Evolutionary conservation across 1,284 basidiomycete species (phyloP), one percentile per base, ranked within the genome.

Genomic region (Trametes pubescens): DNA sequence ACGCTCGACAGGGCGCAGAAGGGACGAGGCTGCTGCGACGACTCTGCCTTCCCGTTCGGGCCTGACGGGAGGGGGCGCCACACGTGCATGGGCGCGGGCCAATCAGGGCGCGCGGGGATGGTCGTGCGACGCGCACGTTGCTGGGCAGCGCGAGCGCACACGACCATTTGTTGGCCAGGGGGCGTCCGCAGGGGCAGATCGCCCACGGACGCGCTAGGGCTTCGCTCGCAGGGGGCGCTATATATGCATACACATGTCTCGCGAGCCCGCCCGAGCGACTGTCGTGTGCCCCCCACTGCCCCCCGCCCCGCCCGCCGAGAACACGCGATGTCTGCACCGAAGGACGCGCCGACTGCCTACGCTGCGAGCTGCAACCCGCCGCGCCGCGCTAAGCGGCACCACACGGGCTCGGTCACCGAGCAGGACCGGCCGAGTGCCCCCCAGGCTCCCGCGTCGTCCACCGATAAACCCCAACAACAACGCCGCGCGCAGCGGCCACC

Each of bases 291-390:
- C 64, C 62, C 34, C 64, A 13, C 48, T 26, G 43, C 62, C 58
- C 48, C 51, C 37, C 52, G 26, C 38, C 26, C 59, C 44, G 40
- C 56, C 49, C 47, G 22, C 46, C 51, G 34, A 32, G 38, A 64
- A 24, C 58, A n/a, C 2, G 2, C 57, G 51, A 73, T 73, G 72
- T 58, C 69, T 2, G 46, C 57, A 13, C 47, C 58, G 4, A 74
- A 68, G 57, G 71, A 72, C 48, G 55, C 57, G 14, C 32, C 61
- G 21, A 43, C 65, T 4, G 10, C 69, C 44, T 88, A 87, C 76
- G 71, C 81, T 9, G 85, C 79, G 0, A 81, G 81, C 68, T 82
- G 80, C 71, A 89, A 88, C 71, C 88, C 87, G 1, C 80, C 85
- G 0, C 82, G 87, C 62, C 82, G 81, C 40, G 85, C 83, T 6